Conservation (phyloP, 2,329 filamentous ascomycete genomes). For the Exophiala spinifera region DNA sequence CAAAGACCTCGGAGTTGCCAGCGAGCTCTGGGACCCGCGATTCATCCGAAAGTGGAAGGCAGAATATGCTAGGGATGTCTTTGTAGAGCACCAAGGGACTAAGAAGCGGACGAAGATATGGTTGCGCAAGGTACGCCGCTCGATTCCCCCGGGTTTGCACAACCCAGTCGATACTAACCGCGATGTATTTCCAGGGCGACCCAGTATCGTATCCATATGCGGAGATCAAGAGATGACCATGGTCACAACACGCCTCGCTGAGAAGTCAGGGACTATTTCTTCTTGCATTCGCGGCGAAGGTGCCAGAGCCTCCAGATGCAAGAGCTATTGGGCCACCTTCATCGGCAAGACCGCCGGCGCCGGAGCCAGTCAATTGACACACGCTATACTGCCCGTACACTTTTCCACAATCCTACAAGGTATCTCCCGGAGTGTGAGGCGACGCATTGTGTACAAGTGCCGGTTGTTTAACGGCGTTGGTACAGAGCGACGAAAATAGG, state of each 20-base stretch:
- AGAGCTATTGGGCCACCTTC: too few species aligned
- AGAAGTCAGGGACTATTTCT: background rate
- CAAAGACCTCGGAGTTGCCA: conserved; percentile 93
- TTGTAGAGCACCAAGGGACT: conserved; percentile 80
- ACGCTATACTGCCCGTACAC: too few species aligned
- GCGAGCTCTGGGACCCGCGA: conserved; percentile 92
- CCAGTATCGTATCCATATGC: conserved; percentile 64
- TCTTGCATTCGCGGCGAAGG: background rate
- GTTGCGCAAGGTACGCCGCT: conserved; percentile 63
- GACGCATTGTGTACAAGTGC: too few species aligned
- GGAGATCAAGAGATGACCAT: conserved; percentile 38
- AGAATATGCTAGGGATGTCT: conserved; percentile 70
- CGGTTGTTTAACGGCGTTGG: too few species aligned
- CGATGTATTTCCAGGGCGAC: conserved; percentile 52
- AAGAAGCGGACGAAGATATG: conserved; percentile 91
- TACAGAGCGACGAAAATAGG: too few species aligned
- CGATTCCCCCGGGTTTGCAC: too few species aligned
- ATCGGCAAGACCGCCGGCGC: too few species aligned
- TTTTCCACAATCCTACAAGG: too few species aligned
- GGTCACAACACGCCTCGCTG: background rate
- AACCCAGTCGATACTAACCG: background rate
- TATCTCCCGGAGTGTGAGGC: too few species aligned
- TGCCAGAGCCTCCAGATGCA: too few species aligned
- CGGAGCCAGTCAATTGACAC: too few species aligned
- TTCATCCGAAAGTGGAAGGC: conserved; percentile 83